Base-by-base conservation (phyloP, 2,329 filamentous ascomycete genomes). In the Xylaria hypoxylon region DNA sequence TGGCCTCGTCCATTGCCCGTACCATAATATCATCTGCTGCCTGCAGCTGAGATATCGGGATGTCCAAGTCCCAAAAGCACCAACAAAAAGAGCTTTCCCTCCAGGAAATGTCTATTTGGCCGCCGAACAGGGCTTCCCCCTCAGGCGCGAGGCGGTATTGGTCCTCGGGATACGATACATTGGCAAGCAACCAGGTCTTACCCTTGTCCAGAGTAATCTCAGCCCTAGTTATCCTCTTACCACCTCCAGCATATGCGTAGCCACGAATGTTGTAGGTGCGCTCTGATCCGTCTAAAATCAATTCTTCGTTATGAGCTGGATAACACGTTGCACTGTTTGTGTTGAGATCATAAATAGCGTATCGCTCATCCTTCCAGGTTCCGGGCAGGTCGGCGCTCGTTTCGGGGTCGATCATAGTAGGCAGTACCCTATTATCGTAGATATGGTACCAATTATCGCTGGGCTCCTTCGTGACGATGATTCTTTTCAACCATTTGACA, bases 401-500 rank as follows among this genome's bases (percentile, higher is more conserved):
- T 71, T 97, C 93, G 0, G 94, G 93, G 11, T 90, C 90, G 17
- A 97, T 85, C 86, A 90, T 94, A 0, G 93, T 97, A 70, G 94
- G 94, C 44, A 97, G 80, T 1, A 97, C 93, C 65, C 93, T 85
- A 76, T 97, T 97, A 77, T 97, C 94, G 78, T 96, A 94, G 68
- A 96, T 93, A 78, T 97, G 94, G 74, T 97, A 97, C 93, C 93
- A 97, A 75, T 96, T 97, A 69, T 95, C 90, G 75, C 93, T 97
- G 0, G 94, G 93, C 26, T 85, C 83, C 10, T 89, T 86, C 0
- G 93, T 95, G 57, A 97, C 79, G 48, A 94, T 91, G 67, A 97
- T 86, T 70, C 85, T 90, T 81, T 90, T 95, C 65, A 97, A 77
- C 94, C 94, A 97, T 79, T 97, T 97, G 35, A 97, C 94, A 77